Percentiles rank a stretch among this genome's conserved stretches.
phyloP scores from a whole-genome alignment of 2,329 filamentous ascomycete species.

The Cordyceps cicadae region DNA sequence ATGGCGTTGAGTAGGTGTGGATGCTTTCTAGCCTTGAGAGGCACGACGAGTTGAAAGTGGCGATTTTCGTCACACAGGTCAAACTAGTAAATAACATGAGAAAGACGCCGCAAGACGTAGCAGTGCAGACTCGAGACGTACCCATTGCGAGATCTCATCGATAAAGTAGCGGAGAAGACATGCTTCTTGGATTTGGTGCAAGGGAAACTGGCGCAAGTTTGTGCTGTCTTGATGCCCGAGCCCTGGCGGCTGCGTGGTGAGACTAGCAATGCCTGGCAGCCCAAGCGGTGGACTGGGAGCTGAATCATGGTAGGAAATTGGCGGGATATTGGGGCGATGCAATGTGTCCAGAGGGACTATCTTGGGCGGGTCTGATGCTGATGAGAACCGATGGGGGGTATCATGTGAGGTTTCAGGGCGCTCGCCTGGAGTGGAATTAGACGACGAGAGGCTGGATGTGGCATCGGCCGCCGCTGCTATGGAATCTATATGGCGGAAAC shows the following conservation, averaged over 20 bases:
- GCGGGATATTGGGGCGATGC: background rate
- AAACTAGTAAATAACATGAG: conserved; percentile 21
- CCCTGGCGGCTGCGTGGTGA: background rate
- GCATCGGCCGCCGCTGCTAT: background rate
- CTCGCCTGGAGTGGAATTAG: background rate
- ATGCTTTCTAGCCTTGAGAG: conserved; percentile 26
- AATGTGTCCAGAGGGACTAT: background rate
- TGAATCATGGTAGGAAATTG: conserved; percentile 4
- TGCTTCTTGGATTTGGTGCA: conserved; percentile 29
- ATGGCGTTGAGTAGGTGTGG: conserved; percentile 31
- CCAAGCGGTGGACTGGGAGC: background rate
- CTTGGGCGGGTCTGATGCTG: background rate
- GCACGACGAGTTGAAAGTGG: conserved; percentile 32
- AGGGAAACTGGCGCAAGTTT: conserved; percentile 20
- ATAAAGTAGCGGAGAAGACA: conserved; percentile 32
- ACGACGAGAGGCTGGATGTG: background rate
- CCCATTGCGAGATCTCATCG: conserved; percentile 33
- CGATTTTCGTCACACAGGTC: conserved; percentile 32
- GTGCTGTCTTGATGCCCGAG: conserved; percentile 1
- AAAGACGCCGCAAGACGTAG: background rate
- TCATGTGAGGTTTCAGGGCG: background rate
- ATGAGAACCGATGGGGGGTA: background rate
- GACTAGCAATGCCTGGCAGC: conserved; percentile 5
- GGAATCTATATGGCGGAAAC: background rate
- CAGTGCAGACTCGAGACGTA: conserved; percentile 13